Percentiles rank a stretch among this genome's conserved stretches.
phyloP scores from a whole-genome alignment of 345 rosid species.

The Geranium rotundifolium region DNA sequence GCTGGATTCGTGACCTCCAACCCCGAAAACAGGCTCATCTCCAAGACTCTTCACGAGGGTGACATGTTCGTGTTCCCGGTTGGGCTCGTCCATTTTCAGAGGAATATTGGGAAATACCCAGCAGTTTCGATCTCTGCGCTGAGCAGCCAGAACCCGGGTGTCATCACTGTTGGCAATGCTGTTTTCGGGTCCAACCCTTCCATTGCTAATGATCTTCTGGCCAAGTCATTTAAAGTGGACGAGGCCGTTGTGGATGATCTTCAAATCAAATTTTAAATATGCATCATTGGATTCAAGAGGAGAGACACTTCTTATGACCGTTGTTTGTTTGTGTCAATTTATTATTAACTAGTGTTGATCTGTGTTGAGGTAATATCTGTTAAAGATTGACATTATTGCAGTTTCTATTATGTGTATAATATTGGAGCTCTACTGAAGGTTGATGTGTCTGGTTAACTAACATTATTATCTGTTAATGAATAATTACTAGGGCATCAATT shows the following conservation, averaged over 20 bases:
- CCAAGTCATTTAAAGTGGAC: conserved; percentile 21
- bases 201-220: conserved; percentile 11
- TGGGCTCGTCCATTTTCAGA: conserved; percentile 20
- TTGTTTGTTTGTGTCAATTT: too few species aligned
- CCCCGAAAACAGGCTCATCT: too few species aligned
- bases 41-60: conserved; percentile 16
- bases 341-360: too few species aligned
- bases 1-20: conserved; percentile 21
- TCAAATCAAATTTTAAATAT: conserved; percentile 3
- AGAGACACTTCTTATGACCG: too few species aligned
- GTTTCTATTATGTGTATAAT: too few species aligned
- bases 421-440: too few species aligned
- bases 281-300: too few species aligned
- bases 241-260: conserved; percentile 5
- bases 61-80: conserved; percentile 15
- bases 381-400: too few species aligned
- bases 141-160: conserved; percentile 20
- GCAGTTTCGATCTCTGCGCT: conserved; percentile 9
- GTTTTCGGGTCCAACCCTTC: conserved; percentile 17
- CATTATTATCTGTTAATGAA: too few species aligned
- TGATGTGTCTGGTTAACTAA: too few species aligned
- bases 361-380: too few species aligned
- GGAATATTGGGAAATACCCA: conserved; percentile 8
- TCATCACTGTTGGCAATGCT: conserved; percentile 10
- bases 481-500: too few species aligned